Percentiles rank a stretch among this genome's conserved stretches.
Evolutionary conservation across 176 grass and related monocot species (phyloP).

Genomic region (Oryza brachyantha): DNA sequence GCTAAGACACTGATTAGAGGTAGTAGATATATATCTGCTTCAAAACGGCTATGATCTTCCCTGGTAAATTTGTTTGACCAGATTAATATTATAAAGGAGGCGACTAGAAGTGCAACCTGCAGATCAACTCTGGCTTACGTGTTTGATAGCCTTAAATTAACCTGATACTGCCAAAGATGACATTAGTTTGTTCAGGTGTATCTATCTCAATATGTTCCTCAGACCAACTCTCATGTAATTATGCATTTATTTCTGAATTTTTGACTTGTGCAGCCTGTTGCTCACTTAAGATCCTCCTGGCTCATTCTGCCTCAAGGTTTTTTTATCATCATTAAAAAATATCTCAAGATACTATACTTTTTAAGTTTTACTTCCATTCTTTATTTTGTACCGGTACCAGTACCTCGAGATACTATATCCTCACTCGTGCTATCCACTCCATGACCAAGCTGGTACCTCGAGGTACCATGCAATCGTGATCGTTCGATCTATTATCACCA

Average conservation of each 20-base stretch:
- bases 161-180: background rate
- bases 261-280: slow-evolving; percentile 12
- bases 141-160: slow-evolving; percentile 1
- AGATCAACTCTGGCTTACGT: slow-evolving; percentile 30
- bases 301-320: slow-evolving; percentile 2
- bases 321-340: no score
- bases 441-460: no score
- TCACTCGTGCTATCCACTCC: no score
- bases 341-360: no score
- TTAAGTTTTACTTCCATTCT: no score
- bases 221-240: background rate
- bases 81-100: background rate
- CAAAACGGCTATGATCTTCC: background rate
- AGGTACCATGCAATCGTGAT: no score
- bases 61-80: slow-evolving; percentile 4
- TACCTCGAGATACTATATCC: no score
- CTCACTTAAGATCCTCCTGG: background rate
- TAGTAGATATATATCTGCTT: background rate
- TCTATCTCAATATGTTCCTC: slow-evolving; percentile 1
- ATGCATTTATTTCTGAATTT: background rate
- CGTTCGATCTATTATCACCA: no score
- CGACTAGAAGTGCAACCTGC: background rate
- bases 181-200: slow-evolving; percentile 32
- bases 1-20: background rate
- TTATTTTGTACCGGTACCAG: no score